Conservation (phyloP, 169 alveolate genomes). For the Eimeria falciformis region DNA sequence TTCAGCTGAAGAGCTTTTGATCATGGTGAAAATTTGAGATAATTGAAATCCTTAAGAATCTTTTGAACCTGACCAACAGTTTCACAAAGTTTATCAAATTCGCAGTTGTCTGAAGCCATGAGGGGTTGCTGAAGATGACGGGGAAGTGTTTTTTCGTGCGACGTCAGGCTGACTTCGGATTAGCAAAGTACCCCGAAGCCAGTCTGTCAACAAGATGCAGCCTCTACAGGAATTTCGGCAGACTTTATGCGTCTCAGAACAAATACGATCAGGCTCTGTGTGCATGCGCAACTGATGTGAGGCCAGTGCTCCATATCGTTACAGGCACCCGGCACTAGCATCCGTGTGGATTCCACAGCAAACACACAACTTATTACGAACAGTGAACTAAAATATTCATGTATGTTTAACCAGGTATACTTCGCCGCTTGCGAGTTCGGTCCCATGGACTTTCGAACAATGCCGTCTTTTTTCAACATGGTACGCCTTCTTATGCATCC, state of each 20-base stretch:
- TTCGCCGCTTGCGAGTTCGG: constrained; percentile 71
- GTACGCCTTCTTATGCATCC: not conserved
- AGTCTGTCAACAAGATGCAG: constrained; percentile 62
- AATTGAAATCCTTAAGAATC: not conserved
- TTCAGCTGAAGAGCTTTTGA: constrained; percentile 73
- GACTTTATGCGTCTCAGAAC: constrained; percentile 80
- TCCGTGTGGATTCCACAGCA: not conserved
- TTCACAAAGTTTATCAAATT: too few species aligned
- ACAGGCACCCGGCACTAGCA: not conserved
- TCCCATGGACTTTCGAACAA: constrained; percentile 70
- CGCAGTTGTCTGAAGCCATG: too few species aligned
- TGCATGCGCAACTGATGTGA: constrained; percentile 77
- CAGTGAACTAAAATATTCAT: not conserved
- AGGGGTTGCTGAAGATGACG: not conserved
- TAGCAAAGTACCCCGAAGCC: constrained; percentile 80
- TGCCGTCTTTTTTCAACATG: constrained; percentile 82
- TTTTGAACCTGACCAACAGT: too few species aligned
- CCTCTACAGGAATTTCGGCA: constrained; percentile 81
- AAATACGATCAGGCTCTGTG: constrained; percentile 70
- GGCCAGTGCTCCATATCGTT: not conserved
- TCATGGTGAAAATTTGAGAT: not conserved
- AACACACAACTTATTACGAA: not conserved
- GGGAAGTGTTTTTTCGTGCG: not conserved
- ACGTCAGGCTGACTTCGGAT: constrained; percentile 79
- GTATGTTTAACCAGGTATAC: constrained; percentile 38